phyloP scores from a whole-genome alignment of 345 rosid species.

The Zanthoxylum bungeanum region DNA sequence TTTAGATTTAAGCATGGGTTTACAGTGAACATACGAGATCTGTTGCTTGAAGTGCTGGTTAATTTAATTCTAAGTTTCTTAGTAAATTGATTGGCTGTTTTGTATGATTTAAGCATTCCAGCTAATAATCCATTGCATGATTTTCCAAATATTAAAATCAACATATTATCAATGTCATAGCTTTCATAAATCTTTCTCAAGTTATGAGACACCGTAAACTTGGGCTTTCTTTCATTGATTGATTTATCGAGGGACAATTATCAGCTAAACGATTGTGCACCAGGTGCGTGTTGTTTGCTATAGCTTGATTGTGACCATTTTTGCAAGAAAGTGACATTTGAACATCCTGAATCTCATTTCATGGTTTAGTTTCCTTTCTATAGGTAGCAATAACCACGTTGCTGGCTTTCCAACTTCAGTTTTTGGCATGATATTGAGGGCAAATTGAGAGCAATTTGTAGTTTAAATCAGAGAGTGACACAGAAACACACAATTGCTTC shows the following conservation, averaged over 20 bases:
- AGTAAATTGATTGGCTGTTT: neutral
- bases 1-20: neutral
- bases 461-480: slow-evolving; percentile 11
- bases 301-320: slow-evolving; percentile 17
- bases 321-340: slow-evolving; percentile 7
- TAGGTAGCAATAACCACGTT: slow-evolving; percentile 1
- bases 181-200: neutral
- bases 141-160: neutral
- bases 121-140: neutral
- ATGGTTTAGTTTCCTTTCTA: neutral
- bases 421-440: neutral
- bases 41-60: neutral
- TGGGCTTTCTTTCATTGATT: neutral
- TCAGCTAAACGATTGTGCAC: neutral
- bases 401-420: neutral
- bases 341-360: neutral
- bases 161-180: neutral
- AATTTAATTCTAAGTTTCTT: neutral
- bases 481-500: slow-evolving; percentile 7
- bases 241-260: slow-evolving; percentile 1
- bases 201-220: neutral
- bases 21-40: neutral
- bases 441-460: neutral
- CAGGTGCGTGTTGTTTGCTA: neutral
- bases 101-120: neutral